Evolutionary conservation across 225 moss, liverwort and hornwort genomes (phyloP), one percentile per base, ranked within the genome.

Genomic region (Asterella californica): DNA sequence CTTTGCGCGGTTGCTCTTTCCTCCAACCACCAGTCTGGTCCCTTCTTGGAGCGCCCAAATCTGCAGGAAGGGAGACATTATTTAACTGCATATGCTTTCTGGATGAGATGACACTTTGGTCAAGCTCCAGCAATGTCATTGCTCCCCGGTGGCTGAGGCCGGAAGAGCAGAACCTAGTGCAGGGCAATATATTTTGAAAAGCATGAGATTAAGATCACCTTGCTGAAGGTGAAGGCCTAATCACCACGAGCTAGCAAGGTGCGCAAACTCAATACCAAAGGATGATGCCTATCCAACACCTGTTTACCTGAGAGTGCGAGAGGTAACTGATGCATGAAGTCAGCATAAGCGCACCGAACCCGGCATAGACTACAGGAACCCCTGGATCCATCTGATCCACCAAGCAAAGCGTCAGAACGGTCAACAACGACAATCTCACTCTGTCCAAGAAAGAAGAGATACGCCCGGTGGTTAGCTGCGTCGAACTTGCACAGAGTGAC

Each of bases 31-130:
- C 75, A 97, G 72, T 83, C 88, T 92, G 10, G 84, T 83, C 19
- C 94, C 94, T 32, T 92, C 87, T 83, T 97, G 97, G 33, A 97
- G 83, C 36, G 94, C 97, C 97, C 97, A 97, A 18, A 97, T 87
- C 90, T 90, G 80, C 74, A 65, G 37, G 53, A n/a, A 47, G 27
- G 17, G 11, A 18, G 32, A 59, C 54, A 22, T 55, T 30, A 30
- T 3, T 75, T 18, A 73, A 38, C 37, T 22, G 37, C 0, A 27
- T 9, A 27, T 10, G 7, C 17, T 61, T 25, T 27, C 22, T 27
- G 9, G 22, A 61, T 27, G 57, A 25, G 55, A 10, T 15, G 55
- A 55, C 2, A 55, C 22, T 59, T 1, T 25, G 5, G 11, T 11
- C 6, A 48, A 48, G 7, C 48, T 48, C 48, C 2, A 59, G 59